These are phyloP conservation scores for Anisodus tanguticus DNA, from an alignment of 257 asterid species.

Conservation along the genomic window DNA sequence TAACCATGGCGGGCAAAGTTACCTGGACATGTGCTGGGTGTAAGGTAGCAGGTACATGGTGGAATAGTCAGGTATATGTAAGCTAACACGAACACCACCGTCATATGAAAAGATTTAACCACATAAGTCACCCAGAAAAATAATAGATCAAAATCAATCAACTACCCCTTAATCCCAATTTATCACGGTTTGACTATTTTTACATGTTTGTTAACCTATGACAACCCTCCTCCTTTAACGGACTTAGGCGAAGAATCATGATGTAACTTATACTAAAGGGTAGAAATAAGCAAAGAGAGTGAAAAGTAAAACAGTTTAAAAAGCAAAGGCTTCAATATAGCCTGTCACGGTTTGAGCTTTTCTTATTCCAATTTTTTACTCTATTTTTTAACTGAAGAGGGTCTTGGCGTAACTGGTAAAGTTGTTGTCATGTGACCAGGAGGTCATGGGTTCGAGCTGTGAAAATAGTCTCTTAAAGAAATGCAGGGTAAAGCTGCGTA, in stretches of 20 bases:
- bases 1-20: not conserved
- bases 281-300: not conserved
- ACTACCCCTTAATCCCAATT: not conserved
- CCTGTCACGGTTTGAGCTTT: not conserved
- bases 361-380: not conserved
- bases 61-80: not conserved
- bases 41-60: not conserved
- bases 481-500: too few relatives aligned
- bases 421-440: too few relatives aligned
- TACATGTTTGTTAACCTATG: not conserved
- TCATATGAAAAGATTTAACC: not conserved
- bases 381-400: not conserved
- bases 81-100: not conserved
- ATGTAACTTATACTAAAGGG: not conserved
- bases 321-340: not conserved
- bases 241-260: constrained; percentile 16
- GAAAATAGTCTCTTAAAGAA: too few relatives aligned
- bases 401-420: too few relatives aligned
- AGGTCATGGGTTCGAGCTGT: too few relatives aligned
- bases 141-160: not conserved
- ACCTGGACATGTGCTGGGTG: not conserved
- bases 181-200: not conserved
- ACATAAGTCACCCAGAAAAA: not conserved
- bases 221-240: not conserved
- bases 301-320: not conserved